Percentiles rank a stretch among this genome's conserved stretches.
Conservation (phyloP, 208 protist species). For the Strigomonas culicis region DNA sequence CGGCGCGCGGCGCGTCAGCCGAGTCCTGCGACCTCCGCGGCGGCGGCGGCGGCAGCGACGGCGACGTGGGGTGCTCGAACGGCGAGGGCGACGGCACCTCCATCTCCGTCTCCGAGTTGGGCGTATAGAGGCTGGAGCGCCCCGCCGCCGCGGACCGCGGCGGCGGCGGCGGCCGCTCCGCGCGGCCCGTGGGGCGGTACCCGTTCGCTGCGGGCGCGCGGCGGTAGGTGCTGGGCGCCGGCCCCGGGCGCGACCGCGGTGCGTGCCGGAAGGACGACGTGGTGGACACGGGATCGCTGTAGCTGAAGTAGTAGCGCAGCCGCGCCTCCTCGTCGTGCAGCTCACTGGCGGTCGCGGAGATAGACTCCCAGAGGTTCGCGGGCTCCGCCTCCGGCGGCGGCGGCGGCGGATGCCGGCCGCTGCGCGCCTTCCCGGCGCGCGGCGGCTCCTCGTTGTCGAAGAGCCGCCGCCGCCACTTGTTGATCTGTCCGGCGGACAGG, state of each 20-base stretch:
- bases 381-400: constrained; percentile 2
- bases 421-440: background rate
- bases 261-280: background rate
- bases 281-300: constrained; percentile 4
- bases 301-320: constrained; percentile 19
- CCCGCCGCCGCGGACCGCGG: background rate
- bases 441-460: constrained; percentile 8
- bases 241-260: background rate
- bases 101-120: background rate
- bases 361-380: constrained; percentile 20
- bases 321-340: constrained; percentile 12
- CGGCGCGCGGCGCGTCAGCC: background rate
- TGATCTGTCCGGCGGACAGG: background rate
- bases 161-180: background rate
- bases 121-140: background rate
- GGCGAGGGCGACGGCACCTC: background rate
- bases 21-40: background rate
- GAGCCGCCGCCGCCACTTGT: constrained; percentile 3
- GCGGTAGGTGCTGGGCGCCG: background rate
- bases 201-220: background rate
- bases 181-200: background rate
- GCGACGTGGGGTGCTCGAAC: background rate
- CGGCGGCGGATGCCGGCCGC: background rate
- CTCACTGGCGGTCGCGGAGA: constrained; percentile 18
- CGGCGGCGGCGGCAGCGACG: constrained; percentile 6